Evolutionary conservation across 192 early-diverging fungal genomes (phyloP), one percentile per base, ranked within the genome.

Genomic region (Mortierella hygrophila): DNA sequence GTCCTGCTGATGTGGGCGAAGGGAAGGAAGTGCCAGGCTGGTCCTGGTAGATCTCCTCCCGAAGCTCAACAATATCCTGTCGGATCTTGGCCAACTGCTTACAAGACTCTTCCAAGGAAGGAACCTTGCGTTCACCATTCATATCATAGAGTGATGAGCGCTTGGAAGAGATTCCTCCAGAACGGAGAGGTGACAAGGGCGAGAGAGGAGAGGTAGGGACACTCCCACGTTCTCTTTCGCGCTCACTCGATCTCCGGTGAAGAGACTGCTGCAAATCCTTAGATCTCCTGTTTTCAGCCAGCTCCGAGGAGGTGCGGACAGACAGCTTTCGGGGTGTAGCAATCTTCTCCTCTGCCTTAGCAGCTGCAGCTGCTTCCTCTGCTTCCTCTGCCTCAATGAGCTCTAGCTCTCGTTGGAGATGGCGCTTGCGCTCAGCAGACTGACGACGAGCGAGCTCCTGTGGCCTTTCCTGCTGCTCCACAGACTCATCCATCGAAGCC

Each of bases 41-140:
- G 23, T 78, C 83, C 42, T 86, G 79, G 15, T 79, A 74, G 42
- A 86, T 75, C 75, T 80, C 79, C 35, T 86, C 71, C 8, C 79
- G 68, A 23, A 86, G 72, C n/a, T 77, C 83, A 10, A 74, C 83
- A 77, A 81, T 81, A 32, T 86, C 83, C 41, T 86, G 78, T 44
- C 83, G 78, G 10, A 86, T 80, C 47, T 81, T 81, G 37, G 78
- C 78, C 20, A 86, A 44, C 42, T 77, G 83, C 71, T 85, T 80
- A 40, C 74, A 79, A 8, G 78, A 85, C 57, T 86, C 83, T 70
- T 86, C 83, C 42, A 86, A n/a, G 0, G 83, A 77, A 13, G 83
- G 78, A 4, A 80, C 70, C 13, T 77, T 26, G 20, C 70, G 78
- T 7, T 80, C 83, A 15, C 83, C 77, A 29, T 75, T 70, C 5